Conservation (phyloP, 176 grass and related monocot genomes). For the Rhynchospora tenuis region DNA sequence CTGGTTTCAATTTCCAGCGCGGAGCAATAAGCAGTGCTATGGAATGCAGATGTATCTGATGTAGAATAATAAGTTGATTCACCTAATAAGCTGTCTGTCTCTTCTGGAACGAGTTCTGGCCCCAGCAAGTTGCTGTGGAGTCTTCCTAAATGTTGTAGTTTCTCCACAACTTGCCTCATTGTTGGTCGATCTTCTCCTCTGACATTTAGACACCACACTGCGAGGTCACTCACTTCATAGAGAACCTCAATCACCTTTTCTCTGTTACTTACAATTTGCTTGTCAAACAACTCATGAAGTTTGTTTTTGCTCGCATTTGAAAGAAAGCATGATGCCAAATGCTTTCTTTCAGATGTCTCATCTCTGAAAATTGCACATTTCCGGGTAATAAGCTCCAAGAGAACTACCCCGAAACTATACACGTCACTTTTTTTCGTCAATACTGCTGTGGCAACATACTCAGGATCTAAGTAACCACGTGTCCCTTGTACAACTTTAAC, state of each 20-base stretch:
- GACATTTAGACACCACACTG: slow-evolving; percentile 8
- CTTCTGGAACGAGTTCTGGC: background rate
- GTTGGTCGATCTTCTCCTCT: slow-evolving; percentile 22
- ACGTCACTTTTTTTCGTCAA: slow-evolving; percentile 21
- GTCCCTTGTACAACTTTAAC: too few relatives aligned
- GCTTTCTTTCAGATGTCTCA: too few relatives aligned
- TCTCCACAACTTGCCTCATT: slow-evolving; percentile 10
- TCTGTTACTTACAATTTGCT: background rate
- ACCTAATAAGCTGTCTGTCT: background rate
- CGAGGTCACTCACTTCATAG: background rate
- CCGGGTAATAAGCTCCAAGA: slow-evolving; percentile 22
- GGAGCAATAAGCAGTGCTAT: background rate
- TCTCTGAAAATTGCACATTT: too few relatives aligned
- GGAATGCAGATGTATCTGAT: background rate
- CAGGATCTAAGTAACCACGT: slow-evolving; percentile 19
- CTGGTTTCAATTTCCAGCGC: background rate
- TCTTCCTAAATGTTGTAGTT: background rate
- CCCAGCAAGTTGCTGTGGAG: too few relatives aligned
- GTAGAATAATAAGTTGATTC: too few relatives aligned
- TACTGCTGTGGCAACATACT: background rate
- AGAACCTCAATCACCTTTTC: background rate
- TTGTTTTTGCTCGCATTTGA: background rate
- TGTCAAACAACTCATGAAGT: slow-evolving; percentile 20
- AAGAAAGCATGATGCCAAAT: background rate
- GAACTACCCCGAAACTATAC: slow-evolving; percentile 29